Evolutionary conservation across 257 asterid species (phyloP).

Genomic region (Jaltomata sinuosa): DNA sequence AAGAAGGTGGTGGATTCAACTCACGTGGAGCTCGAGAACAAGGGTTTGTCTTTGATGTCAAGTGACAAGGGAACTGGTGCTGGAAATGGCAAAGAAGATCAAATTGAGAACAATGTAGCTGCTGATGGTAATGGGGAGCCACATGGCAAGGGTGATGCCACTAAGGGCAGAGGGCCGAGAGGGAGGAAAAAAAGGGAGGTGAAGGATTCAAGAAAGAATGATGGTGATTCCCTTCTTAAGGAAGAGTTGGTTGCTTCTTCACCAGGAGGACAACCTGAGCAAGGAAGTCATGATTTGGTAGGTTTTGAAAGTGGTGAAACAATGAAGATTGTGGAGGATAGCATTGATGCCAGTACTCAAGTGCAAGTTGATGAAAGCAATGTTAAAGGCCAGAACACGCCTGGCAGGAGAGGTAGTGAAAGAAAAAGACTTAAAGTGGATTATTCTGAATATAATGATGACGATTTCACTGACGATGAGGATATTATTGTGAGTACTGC

Average conservation of each 20-base stretch:
- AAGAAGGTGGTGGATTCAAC: not conserved
- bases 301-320: not conserved
- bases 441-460: not conserved
- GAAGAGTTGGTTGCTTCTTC: not conserved
- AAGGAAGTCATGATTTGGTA: not conserved
- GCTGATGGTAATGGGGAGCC: not conserved
- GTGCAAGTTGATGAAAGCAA: not conserved
- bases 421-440: constrained; percentile 7
- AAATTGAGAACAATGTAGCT: constrained; percentile 5
- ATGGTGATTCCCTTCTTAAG: too few species aligned
- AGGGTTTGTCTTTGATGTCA: not conserved
- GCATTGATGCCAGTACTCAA: not conserved
- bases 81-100: not conserved
- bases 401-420: not conserved
- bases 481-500: not conserved
- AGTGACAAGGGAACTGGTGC: not conserved
- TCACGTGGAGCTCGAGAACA: not conserved
- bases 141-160: not conserved
- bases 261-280: not conserved
- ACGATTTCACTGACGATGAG: not conserved
- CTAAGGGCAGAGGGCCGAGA: not conserved
- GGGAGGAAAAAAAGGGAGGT: constrained; percentile 2
- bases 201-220: too few species aligned
- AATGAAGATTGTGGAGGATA: not conserved
- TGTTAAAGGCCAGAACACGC: not conserved